Percentiles rank a stretch among this genome's conserved stretches.
Conservation (phyloP, 2,329 filamentous ascomycete species). For the Thermoascus crustaceus region DNA sequence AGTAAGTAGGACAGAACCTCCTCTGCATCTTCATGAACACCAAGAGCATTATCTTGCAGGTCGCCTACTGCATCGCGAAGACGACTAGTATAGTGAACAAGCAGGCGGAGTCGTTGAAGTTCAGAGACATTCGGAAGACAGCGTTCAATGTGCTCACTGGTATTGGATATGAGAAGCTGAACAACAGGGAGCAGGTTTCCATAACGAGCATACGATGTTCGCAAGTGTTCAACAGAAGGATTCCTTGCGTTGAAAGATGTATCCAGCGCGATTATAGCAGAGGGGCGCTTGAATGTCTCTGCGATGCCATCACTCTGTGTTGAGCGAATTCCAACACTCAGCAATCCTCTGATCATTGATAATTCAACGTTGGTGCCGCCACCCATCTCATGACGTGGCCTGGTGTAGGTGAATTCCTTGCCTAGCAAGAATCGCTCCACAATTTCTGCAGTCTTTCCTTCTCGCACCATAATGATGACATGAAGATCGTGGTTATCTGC, state of each 20-base stretch:
- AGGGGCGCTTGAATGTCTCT: slow-evolving; percentile 26
- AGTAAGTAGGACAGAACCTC: slow-evolving; percentile 27
- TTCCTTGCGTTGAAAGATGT: slow-evolving; percentile 32
- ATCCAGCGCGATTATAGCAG: slow-evolving; percentile 38
- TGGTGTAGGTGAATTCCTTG: slow-evolving; percentile 30
- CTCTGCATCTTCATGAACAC: slow-evolving; percentile 32
- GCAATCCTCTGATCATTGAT: slow-evolving; percentile 25
- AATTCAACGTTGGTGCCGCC: slow-evolving; percentile 24
- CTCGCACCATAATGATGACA: slow-evolving; percentile 31
- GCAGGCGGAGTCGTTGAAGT: slow-evolving; percentile 23
- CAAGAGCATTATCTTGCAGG: slow-evolving; percentile 34
- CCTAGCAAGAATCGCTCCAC: slow-evolving; percentile 36
- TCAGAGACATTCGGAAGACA: slow-evolving; percentile 33
- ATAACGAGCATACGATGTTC: slow-evolving; percentile 27
- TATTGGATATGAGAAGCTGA: slow-evolving; percentile 38
- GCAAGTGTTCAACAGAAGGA: slow-evolving; percentile 32
- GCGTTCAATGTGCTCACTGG: slow-evolving; percentile 38
- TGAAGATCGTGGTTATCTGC: slow-evolving; percentile 28
- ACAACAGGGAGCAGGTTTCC: slow-evolving; percentile 35
- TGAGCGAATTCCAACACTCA: slow-evolving; percentile 31
- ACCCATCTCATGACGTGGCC: slow-evolving; percentile 24
- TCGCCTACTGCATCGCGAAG: slow-evolving; percentile 31
- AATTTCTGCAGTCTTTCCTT: slow-evolving; percentile 28
- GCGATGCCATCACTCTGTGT: slow-evolving; percentile 21
- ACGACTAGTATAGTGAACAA: slow-evolving; percentile 26